Base-by-base conservation (phyloP, 2,329 filamentous ascomycete species). In the Claviceps capensis region DNA sequence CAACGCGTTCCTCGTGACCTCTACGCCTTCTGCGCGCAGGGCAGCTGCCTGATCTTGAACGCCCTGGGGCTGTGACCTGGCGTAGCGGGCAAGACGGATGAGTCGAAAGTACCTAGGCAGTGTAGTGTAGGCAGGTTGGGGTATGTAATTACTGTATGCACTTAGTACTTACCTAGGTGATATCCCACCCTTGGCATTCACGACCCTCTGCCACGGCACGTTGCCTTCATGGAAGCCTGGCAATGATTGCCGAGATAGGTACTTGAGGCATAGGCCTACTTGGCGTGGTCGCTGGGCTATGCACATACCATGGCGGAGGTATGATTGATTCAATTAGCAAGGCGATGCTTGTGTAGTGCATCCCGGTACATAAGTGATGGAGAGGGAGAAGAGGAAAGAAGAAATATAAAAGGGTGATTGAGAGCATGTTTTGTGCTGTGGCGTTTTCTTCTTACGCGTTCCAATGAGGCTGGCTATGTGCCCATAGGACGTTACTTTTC, bases 201-300 rank as follows among this genome's bases (percentile, higher is more conserved):
- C 85, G 54, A 97, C 87, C 53, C 93, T 76, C 72, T 97, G 91
- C 91, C 91, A 97, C 0, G 91, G 91, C 3, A 97, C 91, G 57
- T 85, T 96, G 23, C 72, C 73, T 54, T 77, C 73, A 65, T 95
- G 84, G 69, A 85, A 94, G 53, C 68, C 73, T 52, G 64, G 57
- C 0, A 70, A 65, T 0, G 71, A 60, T 53, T 78, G 73, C 6
- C 69, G 62, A 1, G 89, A 79, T 13, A 97, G 80, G 64, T 95
- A 84, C 66, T 95, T 96, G 26, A 97, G 78, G 66, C 86, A 94
- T 47, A 93, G 76, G 50, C 91, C 91, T 6, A 97, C 90, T 69
- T 97, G 91, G 53, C 90, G 80, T 1, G 84, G 81, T 2, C 85
- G 74, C 62, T 87, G 78, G 3, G 84, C 83, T 87, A 53, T 23